Conservation (phyloP, 2,329 filamentous ascomycete genomes). For the Metarhizium anisopliae region DNA sequence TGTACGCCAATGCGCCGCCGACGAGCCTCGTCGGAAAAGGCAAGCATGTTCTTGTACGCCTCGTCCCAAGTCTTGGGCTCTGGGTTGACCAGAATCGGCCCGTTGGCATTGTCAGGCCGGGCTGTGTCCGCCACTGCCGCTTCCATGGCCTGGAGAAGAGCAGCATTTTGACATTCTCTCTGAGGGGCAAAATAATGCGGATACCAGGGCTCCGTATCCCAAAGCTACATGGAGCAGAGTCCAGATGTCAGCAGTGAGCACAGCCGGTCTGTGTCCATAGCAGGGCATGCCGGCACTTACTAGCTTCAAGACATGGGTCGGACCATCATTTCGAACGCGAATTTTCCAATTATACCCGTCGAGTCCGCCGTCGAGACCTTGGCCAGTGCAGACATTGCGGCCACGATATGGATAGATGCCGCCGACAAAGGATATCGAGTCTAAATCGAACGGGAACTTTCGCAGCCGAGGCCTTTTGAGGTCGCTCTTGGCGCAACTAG, state of each 20-base stretch:
- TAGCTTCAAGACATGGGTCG: neutral
- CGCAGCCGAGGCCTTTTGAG: neutral
- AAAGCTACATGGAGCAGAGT: neutral
- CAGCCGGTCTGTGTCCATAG: neutral
- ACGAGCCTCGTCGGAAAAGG: neutral
- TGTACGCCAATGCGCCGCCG: too few relatives aligned
- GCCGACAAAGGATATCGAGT: neutral
- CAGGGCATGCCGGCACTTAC: neutral
- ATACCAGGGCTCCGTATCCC: neutral
- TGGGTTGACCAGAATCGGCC: neutral
- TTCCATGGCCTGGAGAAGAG: neutral
- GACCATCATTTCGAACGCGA: neutral
- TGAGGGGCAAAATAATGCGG: neutral
- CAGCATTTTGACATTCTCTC: conserved; percentile 3
- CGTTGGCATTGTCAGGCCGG: neutral
- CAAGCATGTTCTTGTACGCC: neutral
- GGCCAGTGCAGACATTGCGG: neutral
- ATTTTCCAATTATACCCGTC: conserved; percentile 3
- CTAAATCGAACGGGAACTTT: neutral
- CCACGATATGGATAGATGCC: too few relatives aligned
- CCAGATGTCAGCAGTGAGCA: neutral
- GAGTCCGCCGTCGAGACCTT: neutral
- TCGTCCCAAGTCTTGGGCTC: neutral
- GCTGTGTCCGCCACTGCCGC: neutral
- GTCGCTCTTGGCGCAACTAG: neutral